A percentile compares a stretch with the other conserved stretches of the same genome.
These are phyloP conservation scores for Glomus cerebriforme DNA, from an alignment of 192 early-diverging fungal species.

Conservation along the genomic window DNA sequence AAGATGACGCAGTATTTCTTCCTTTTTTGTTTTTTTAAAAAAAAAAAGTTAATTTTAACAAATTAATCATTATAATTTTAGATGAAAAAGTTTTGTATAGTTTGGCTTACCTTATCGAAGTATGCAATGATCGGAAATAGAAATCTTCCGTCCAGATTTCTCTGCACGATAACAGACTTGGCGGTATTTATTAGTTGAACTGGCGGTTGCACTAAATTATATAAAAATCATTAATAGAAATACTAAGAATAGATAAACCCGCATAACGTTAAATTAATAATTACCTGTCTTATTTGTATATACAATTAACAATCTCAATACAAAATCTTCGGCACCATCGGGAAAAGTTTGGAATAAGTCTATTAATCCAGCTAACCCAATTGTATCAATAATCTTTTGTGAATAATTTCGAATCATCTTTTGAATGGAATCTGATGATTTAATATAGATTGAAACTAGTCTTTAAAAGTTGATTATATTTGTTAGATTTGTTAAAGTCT, in stretches of 20 bases:
- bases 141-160: slow-evolving; percentile 65
- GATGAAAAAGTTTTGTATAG: background rate
- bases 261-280: background rate
- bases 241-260: background rate
- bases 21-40: slow-evolving; percentile 33
- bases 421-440: slow-evolving; percentile 7
- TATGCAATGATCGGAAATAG: slow-evolving; percentile 67
- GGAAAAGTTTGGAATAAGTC: slow-evolving; percentile 66
- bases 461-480: too few species aligned
- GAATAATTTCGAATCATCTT: slow-evolving; percentile 11
- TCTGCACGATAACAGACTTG: slow-evolving; percentile 49
- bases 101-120: slow-evolving; percentile 59
- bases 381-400: slow-evolving; percentile 1
- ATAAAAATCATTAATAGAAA: slow-evolving; percentile 5
- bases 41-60: background rate
- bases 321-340: slow-evolving; percentile 69
- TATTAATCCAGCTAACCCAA: slow-evolving; percentile 54
- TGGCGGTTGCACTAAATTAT: slow-evolving; percentile 41
- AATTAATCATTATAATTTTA: slow-evolving; percentile 1
- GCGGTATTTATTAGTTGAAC: slow-evolving; percentile 60
- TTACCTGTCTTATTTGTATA: slow-evolving; percentile 58
- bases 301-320: slow-evolving; percentile 61
- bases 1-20: slow-evolving; percentile 58
- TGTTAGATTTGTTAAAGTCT: background rate
- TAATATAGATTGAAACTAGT: background rate